Evolutionary conservation across 306 rosid species (phyloP), one percentile per base, ranked within the genome.

Genomic region (Dryas drummondii): DNA sequence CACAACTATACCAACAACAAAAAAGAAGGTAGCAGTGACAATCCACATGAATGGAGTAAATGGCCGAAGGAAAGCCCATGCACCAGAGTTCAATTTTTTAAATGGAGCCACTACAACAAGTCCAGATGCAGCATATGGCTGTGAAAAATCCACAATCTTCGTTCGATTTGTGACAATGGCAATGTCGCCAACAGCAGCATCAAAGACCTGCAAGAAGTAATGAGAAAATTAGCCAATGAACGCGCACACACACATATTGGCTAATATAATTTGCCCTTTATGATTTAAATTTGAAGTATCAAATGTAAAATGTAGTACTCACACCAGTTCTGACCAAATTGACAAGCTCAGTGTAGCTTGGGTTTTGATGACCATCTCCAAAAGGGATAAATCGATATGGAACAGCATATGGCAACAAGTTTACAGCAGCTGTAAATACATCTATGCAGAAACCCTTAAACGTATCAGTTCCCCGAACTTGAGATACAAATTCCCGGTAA

Each of bases 1-100:
- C 55, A 96, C 90, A 69, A 96, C 96, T 70, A 89, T 71, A 67
- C 98, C 99, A 17, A 96, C 56, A 76, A 92, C 66, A 80, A 96
- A 68, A 83, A 96, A 92, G 86, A 81, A 92, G 76, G 75, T 71
- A 71, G 86, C 89, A 75, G 88, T 92, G 77, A 92, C 91, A 19
- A 73, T 59, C 99, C 97, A 96, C 99, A 92, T 88, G n/a, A 45
- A 71, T 60, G 84, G 84, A 79, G 84, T 85, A 85, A 92, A 96
- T 53, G 99, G 98, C 78, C 84, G 88, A 73, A 96, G 74, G 84
- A 96, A 96, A 72, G 99, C 84, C 99, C 99, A 96, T 58, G 97
- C 93, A 26, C 93, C 93, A 62, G 93, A 81, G 78, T 94, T 89
- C 76, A 49, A 58, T 74, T 88, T 90, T 78, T 85, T 90, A 73